A percentile compares a stretch with the other conserved stretches of the same genome.
Conservation (phyloP, 1,284 basidiomycete genomes). For the Heterobasidion occidentale region DNA sequence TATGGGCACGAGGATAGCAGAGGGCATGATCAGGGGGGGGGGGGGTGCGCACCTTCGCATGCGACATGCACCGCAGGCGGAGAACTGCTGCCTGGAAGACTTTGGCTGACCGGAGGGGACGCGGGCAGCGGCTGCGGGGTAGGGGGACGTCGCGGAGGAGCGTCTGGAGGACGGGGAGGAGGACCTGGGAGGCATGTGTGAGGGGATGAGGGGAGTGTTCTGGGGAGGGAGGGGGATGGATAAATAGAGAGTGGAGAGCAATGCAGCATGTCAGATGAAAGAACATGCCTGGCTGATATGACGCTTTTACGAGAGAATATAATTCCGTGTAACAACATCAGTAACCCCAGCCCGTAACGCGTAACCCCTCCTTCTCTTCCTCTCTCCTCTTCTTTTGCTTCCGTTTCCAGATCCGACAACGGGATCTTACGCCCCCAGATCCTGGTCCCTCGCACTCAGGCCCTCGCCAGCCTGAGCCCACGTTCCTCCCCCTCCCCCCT, state of each 20-base stretch:
- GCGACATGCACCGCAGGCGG: constrained; percentile 85
- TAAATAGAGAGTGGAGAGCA: constrained; percentile 1
- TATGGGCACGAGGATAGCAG: not conserved
- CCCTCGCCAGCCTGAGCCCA: not conserved
- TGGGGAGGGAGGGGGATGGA: constrained; percentile 4
- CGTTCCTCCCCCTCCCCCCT: not conserved
- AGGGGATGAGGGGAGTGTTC: constrained; percentile 10
- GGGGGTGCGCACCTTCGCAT: constrained; percentile 57
- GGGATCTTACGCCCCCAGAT: not conserved
- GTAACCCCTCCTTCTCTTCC: too few relatives aligned
- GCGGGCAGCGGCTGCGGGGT: constrained; percentile 29
- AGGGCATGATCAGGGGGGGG: constrained; percentile 2
- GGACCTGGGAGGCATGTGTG: constrained; percentile 22
- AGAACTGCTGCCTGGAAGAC: constrained; percentile 73
- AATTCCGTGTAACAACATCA: too few relatives aligned
- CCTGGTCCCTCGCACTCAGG: not conserved
- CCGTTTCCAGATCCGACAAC: not conserved
- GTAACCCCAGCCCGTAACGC: too few relatives aligned
- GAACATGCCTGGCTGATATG: not conserved
- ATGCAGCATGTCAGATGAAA: not conserved
- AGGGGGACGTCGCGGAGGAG: constrained; percentile 31
- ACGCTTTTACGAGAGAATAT: too few relatives aligned
- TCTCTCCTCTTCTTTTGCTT: too few relatives aligned
- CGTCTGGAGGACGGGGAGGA: constrained; percentile 23
- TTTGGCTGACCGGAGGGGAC: constrained; percentile 56